phyloP scores from a whole-genome alignment of 2,329 filamentous ascomycete species.

The Fusarium odoratissimum region DNA sequence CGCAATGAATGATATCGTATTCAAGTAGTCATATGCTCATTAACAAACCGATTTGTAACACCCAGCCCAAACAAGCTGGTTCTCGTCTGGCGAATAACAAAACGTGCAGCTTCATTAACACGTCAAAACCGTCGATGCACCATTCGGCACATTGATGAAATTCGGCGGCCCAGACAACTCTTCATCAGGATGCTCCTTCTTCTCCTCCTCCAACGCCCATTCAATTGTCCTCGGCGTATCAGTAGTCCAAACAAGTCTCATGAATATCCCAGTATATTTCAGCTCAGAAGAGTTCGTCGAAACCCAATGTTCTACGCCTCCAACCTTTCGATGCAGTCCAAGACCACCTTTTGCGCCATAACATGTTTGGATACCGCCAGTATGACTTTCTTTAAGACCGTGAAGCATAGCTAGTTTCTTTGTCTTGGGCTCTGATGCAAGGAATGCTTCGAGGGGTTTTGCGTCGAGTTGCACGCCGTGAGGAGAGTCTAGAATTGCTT shows the following conservation, averaged over 20 bases:
- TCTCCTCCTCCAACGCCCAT: constrained; percentile 38
- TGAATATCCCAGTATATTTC: constrained; percentile 26
- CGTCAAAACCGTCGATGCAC: constrained; percentile 24
- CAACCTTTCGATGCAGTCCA: constrained; percentile 33
- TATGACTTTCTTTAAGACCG: constrained; percentile 38
- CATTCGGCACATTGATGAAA: constrained; percentile 24
- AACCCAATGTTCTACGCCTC: constrained; percentile 40
- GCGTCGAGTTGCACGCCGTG: constrained; percentile 36
- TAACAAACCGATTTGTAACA: background rate
- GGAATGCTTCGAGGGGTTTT: constrained; percentile 34
- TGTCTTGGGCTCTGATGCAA: constrained; percentile 30
- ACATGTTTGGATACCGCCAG: constrained; percentile 5
- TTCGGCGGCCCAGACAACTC: constrained; percentile 5
- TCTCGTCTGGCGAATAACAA: background rate
- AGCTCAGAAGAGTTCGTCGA: constrained; percentile 26
- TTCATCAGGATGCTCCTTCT: background rate
- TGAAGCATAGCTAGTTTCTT: constrained; percentile 43
- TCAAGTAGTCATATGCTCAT: background rate
- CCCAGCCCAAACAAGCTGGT: background rate
- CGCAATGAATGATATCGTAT: rapidly evolving
- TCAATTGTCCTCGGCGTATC: constrained; percentile 33
- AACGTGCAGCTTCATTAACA: background rate
- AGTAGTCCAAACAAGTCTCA: constrained; percentile 19
- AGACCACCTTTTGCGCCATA: constrained; percentile 34
- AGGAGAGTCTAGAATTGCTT: constrained; percentile 37